Conservation (phyloP, 805 yeast genomes). For the Metschnikowia anglica region DNA sequence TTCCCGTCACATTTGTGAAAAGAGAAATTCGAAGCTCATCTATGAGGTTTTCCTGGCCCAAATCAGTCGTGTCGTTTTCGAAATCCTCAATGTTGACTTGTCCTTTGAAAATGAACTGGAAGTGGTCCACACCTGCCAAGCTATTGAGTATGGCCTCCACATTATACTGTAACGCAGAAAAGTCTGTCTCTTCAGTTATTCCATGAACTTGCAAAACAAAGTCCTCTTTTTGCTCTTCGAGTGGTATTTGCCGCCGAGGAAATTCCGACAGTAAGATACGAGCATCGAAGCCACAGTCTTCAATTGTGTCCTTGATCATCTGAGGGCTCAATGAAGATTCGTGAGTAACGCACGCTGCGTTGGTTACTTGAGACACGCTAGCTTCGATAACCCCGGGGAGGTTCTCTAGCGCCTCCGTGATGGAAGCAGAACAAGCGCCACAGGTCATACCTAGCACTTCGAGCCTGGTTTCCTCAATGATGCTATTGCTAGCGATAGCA, state of each 20-base stretch:
- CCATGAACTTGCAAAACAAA: conserved; percentile 37
- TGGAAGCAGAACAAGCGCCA: conserved; percentile 74
- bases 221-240: conserved; percentile 24
- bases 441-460: conserved; percentile 85
- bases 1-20: conserved; percentile 53
- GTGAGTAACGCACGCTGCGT: conserved; percentile 63
- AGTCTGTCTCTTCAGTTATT: conserved; percentile 28
- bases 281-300: conserved; percentile 51
- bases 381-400: conserved; percentile 53
- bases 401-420: conserved; percentile 52
- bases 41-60: conserved; percentile 21
- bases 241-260: background rate
- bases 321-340: conserved; percentile 32
- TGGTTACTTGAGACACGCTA: conserved; percentile 73
- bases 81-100: conserved; percentile 19
- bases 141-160: conserved; percentile 40
- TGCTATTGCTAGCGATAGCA: background rate
- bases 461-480: conserved; percentile 21
- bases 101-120: conserved; percentile 26
- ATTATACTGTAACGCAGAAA: conserved; percentile 34
- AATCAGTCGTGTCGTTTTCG: conserved; percentile 15
- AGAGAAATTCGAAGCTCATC: conserved; percentile 48
- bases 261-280: conserved; percentile 10
- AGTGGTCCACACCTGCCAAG: conserved; percentile 30
- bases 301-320: conserved; percentile 53